These are phyloP conservation scores for Chenopodium berlandieri DNA, from an alignment of 148 eudicot genomes.

Conservation along the genomic window DNA sequence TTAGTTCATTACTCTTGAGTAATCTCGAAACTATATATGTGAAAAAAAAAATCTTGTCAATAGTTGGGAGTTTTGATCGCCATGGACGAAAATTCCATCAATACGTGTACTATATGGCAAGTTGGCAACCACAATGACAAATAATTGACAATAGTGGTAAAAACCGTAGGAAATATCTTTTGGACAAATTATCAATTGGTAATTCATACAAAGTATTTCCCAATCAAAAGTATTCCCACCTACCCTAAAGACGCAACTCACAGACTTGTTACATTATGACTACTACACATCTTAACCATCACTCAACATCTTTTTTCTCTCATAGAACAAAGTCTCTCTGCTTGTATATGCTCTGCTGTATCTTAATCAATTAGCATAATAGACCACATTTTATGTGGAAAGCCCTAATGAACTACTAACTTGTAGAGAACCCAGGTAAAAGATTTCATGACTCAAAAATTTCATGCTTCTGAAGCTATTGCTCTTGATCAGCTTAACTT, in stretches of 20 bases:
- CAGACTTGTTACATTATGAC: not conserved
- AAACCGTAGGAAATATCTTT: not conserved
- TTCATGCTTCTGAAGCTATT: not conserved
- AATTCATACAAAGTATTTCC: not conserved
- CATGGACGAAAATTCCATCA: not conserved
- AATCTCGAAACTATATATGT: not conserved
- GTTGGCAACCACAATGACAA: not conserved
- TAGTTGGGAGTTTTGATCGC: not conserved
- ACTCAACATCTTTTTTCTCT: not conserved
- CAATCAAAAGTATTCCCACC: not conserved
- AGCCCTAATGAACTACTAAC: not conserved
- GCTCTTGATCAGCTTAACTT: not conserved
- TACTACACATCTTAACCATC: not conserved
- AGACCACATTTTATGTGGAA: not conserved
- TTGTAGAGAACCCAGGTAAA: not conserved
- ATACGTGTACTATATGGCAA: not conserved
- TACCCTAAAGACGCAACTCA: not conserved
- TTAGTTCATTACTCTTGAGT: not conserved
- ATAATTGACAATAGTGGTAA: not conserved
- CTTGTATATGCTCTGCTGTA: not conserved
- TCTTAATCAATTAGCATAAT: not conserved
- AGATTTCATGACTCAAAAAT: not conserved
- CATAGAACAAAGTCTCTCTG: not conserved
- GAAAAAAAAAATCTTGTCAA: too few relatives aligned
- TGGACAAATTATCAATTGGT: not conserved